Evolutionary conservation across 1,284 basidiomycete genomes (phyloP).

Genomic region (Testicularia cyperi): DNA sequence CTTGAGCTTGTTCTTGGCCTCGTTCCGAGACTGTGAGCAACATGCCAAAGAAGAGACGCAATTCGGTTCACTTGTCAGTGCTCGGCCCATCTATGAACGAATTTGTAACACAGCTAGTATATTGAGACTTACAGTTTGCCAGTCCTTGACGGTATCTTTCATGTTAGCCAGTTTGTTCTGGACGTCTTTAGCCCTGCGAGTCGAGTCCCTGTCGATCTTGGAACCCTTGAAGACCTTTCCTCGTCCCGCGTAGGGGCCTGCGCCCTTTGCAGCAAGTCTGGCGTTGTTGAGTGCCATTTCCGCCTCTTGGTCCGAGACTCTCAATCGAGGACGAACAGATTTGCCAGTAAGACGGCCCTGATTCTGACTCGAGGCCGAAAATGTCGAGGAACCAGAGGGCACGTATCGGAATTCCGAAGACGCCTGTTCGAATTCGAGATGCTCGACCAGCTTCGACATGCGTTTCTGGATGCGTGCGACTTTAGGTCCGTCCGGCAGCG

Average conservation of each 20-base stretch:
- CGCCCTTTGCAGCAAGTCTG: constrained; percentile 3
- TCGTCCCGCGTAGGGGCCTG: constrained; percentile 44
- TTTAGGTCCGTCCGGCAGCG: constrained; percentile 23
- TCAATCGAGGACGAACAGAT: constrained; percentile 6
- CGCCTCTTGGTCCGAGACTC: constrained; percentile 5
- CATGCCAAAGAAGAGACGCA: not conserved
- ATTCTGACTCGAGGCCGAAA: not conserved
- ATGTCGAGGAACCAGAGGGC: not conserved
- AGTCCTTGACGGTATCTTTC: constrained; percentile 32
- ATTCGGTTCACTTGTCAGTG: too few species aligned
- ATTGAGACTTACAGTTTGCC: constrained; percentile 38
- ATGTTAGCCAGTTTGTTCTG: constrained; percentile 21
- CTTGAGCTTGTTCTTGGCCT: constrained; percentile 29
- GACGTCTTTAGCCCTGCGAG: constrained; percentile 10
- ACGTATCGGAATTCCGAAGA: constrained; percentile 14
- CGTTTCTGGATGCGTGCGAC: constrained; percentile 9
- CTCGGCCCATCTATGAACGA: too few species aligned
- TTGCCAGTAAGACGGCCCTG: not conserved
- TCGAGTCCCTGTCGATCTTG: constrained; percentile 28
- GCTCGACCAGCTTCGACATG: constrained; percentile 6
- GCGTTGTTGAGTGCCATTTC: constrained; percentile 20
- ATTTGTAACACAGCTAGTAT: too few species aligned
- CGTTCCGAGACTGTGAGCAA: constrained; percentile 2
- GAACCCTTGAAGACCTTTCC: constrained; percentile 44
- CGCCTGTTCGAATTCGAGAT: constrained; percentile 16